phyloP scores from a whole-genome alignment of 2,329 filamentous ascomycete genomes.

The Gnomoniopsis sp. region DNA sequence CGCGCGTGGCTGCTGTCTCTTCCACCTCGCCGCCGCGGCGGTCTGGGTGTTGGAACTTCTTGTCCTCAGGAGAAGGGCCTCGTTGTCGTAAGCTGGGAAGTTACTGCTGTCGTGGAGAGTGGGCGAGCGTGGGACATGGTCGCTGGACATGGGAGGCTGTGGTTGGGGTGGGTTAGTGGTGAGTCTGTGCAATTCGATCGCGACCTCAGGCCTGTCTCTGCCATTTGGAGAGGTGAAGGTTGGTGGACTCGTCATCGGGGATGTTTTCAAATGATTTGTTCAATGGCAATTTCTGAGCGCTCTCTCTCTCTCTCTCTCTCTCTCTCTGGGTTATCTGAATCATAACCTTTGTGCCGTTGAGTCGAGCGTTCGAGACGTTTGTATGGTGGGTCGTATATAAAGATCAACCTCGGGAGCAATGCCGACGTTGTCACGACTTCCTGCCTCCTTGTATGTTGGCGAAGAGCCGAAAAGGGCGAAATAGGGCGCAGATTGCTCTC shows the following conservation, averaged over 20 bases:
- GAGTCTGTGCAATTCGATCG: neutral
- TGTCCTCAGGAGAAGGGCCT: neutral
- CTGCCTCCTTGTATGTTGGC: too few relatives aligned
- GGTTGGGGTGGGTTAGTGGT: neutral
- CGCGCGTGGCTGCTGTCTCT: neutral
- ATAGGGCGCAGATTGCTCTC: neutral
- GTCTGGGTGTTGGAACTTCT: neutral
- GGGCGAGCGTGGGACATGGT: neutral
- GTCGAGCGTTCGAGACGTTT: neutral
- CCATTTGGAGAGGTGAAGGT: neutral
- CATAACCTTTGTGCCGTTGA: neutral
- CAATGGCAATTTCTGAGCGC: too few relatives aligned
- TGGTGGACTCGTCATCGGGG: neutral
- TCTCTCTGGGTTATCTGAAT: neutral
- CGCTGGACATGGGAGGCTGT: neutral
- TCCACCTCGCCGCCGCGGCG: neutral
- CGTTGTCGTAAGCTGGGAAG: neutral
- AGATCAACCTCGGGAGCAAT: too few relatives aligned
- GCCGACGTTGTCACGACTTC: too few relatives aligned
- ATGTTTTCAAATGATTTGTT: too few relatives aligned
- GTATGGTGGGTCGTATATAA: too few relatives aligned
- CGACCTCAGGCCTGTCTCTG: neutral
- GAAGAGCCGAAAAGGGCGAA: neutral
- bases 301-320: too few relatives aligned
- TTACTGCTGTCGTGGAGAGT: neutral